Evolutionary conservation across 176 grass and related monocot species (phyloP), one percentile per base, ranked within the genome.

Genomic region (Zoysia pacifica): DNA sequence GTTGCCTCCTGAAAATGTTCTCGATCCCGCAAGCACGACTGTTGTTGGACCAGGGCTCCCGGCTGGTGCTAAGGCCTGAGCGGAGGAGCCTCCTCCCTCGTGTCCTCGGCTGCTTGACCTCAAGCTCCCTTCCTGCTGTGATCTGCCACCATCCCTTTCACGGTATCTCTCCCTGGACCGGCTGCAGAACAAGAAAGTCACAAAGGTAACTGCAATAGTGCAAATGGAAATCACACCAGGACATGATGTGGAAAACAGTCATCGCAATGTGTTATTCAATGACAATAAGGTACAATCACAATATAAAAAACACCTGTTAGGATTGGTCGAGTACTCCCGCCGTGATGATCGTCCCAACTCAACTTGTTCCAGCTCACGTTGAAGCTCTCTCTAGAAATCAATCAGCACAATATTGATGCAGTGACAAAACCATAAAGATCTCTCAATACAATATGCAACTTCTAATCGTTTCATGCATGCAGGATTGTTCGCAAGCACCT

Each of bases 361-460:
- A 64, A 92, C 90, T 84, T 94, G 94, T 86, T 97, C 94, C 69
- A 94, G 65, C 74, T 97, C 91, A 68, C 70, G 87, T 77, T 97
- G 89, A 76, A 97, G 76, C 70, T 97, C 94, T 89, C 81, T 92
- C 94, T 97, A 78, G 78, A 86, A 71, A 76, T 38, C 65, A 78
- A 61, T 14, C n/a, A 53, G 44, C 44, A 58, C 66, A 48, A 61
- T 5, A 46, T 40, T 8, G 16, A 53, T 16, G 46, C 15, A 67
- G 11, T 53, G 35, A 45, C 18, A 47, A 77, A 60, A 67, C 10
- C 42, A 68, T 35, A 43, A 72, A 45, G 15, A 14, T 56, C 60
- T 63, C 28, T 38, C 10, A 11, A 63, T 63, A 11, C 35, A 37
- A 39, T 83, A 28, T 56, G 40, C 28, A 28, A 28, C 28, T 81